Conservation (phyloP, 2,329 filamentous ascomycete genomes). For the Biscogniauxia mediterranea region DNA sequence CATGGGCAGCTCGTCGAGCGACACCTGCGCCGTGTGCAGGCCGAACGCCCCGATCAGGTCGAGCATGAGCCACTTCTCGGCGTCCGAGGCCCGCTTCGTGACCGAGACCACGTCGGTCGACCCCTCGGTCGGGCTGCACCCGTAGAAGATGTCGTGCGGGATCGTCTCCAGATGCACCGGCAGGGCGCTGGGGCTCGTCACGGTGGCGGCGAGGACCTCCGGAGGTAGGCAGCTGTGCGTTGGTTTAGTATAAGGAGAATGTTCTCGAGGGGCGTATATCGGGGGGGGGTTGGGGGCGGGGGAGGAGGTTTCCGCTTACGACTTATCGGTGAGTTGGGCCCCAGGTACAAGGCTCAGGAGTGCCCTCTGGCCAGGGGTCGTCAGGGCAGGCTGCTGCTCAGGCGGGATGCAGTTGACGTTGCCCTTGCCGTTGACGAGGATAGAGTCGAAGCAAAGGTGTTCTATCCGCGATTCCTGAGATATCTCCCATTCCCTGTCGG, state of each 20-base stretch:
- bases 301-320: constrained; percentile 26
- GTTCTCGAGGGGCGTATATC: not conserved
- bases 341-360: constrained; percentile 31
- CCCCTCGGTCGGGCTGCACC: constrained; percentile 47
- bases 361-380: constrained; percentile 31
- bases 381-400: constrained; percentile 41
- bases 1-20: constrained; percentile 53
- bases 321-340: constrained; percentile 41
- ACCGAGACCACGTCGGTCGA: constrained; percentile 43
- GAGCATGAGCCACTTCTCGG: constrained; percentile 49
- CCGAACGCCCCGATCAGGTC: constrained; percentile 54
- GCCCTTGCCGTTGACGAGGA: constrained; percentile 63
- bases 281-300: not conserved
- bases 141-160: constrained; percentile 42
- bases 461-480: constrained; percentile 45
- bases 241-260: constrained; percentile 25
- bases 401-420: constrained; percentile 49
- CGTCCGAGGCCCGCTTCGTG: constrained; percentile 16
- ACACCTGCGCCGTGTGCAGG: constrained; percentile 43
- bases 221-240: constrained; percentile 36
- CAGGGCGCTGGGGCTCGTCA: constrained; percentile 20
- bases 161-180: constrained; percentile 36
- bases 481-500: constrained; percentile 44
- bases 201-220: constrained; percentile 37
- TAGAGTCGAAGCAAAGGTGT: constrained; percentile 56